Conservation (phyloP, 768 basidiomycete genomes). For the Mycena haematopus region DNA sequence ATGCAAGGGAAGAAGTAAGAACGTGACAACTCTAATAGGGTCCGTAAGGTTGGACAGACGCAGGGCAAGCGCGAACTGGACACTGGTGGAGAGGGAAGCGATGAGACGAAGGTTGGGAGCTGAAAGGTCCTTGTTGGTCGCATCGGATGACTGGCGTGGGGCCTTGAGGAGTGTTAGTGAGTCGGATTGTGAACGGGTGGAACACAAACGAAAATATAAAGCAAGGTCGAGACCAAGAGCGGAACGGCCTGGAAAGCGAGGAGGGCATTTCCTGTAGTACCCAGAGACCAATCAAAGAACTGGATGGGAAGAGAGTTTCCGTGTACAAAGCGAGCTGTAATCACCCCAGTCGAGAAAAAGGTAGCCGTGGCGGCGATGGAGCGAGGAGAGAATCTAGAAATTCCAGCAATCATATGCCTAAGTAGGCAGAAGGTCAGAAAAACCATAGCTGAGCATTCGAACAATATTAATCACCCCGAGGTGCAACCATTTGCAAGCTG, state of each 20-base stretch:
- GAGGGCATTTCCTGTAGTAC: conserved; percentile 41
- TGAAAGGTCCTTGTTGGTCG: conserved; percentile 5
- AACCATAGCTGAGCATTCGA: background rate
- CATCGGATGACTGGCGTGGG: conserved; percentile 13
- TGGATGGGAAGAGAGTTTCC: conserved; percentile 32
- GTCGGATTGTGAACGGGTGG: conserved; percentile 18
- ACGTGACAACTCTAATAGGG: conserved; percentile 54
- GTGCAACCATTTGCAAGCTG: conserved; percentile 70
- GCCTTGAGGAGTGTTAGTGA: conserved; percentile 13
- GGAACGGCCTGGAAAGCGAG: conserved; percentile 49
- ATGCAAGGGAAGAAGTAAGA: conserved; percentile 57
- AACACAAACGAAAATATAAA: conserved; percentile 40
- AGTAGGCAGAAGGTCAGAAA: conserved; percentile 4
- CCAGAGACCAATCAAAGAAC: conserved; percentile 49
- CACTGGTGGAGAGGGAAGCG: conserved; percentile 48
- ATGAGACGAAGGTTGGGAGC: conserved; percentile 41
- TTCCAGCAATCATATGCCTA: conserved; percentile 70
- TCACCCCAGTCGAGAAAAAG: conserved; percentile 56
- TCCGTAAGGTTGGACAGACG: conserved; percentile 61
- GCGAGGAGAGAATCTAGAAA: conserved; percentile 61
- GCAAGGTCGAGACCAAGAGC: conserved; percentile 39
- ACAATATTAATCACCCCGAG: conserved; percentile 53
- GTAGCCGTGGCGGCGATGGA: conserved; percentile 61
- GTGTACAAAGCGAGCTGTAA: conserved; percentile 52
- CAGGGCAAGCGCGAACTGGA: conserved; percentile 61